Conservation (phyloP, 345 rosid genomes). For the Theobroma cacao region DNA sequence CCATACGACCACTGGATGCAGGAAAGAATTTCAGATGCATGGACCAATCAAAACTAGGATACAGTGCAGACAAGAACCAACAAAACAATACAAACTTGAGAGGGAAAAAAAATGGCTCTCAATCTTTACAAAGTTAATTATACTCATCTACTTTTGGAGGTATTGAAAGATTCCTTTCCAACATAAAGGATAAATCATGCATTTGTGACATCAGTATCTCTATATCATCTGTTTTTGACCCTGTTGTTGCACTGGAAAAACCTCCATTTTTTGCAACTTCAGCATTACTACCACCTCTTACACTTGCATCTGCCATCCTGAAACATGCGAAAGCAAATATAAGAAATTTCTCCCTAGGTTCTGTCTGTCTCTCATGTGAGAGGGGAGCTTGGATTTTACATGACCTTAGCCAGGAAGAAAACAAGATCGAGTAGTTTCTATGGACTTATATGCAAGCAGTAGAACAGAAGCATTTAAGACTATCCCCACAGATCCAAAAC, state of each 20-base stretch:
- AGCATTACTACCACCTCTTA: constrained; percentile 25
- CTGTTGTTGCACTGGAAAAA: not conserved
- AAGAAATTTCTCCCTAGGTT: not conserved
- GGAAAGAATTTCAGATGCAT: not conserved
- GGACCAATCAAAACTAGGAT: not conserved
- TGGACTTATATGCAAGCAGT: not conserved
- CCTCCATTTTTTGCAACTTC: constrained; percentile 17
- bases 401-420: not conserved
- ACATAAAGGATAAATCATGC: constrained; percentile 95
- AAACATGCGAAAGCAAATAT: constrained; percentile 17
- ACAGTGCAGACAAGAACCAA: not conserved
- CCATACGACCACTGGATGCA: not conserved
- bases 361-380: not conserved
- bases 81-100: not conserved
- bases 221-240: constrained; percentile 14
- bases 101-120: not conserved
- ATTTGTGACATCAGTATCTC: constrained; percentile 67
- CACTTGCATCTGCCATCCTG: constrained; percentile 33
- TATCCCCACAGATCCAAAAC: not conserved
- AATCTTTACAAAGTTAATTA: not conserved
- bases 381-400: not conserved
- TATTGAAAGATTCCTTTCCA: constrained; percentile 53
- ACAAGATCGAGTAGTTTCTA: not conserved
- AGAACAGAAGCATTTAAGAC: not conserved
- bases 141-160: constrained; percentile 31